These are phyloP conservation scores for Ilyonectria robusta DNA, from an alignment of 2,329 filamentous ascomycete species.

Conservation along the genomic window DNA sequence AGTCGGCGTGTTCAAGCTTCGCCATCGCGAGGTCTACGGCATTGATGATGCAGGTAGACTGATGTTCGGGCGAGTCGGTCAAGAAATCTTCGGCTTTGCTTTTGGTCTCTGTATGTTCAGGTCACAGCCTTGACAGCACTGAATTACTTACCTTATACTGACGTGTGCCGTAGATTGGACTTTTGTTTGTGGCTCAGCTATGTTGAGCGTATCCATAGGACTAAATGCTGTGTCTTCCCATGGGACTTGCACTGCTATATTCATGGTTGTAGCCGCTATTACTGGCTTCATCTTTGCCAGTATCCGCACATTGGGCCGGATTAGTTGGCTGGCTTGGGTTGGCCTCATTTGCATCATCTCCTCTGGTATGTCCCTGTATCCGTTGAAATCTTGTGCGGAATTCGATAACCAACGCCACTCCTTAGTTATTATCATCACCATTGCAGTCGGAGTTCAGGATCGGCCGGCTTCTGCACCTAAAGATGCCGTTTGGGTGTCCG, in stretches of 20 bases:
- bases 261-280: slow-evolving; percentile 54
- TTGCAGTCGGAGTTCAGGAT: slow-evolving; percentile 36
- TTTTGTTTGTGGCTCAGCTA: slow-evolving; percentile 33
- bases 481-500: slow-evolving; percentile 42
- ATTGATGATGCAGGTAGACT: slow-evolving; percentile 65
- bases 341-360: neutral
- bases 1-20: slow-evolving; percentile 64
- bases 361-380: slow-evolving; percentile 26
- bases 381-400: neutral
- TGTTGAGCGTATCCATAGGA: slow-evolving; percentile 55
- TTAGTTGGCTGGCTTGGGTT: slow-evolving; percentile 52
- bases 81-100: slow-evolving; percentile 55
- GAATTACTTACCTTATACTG: neutral
- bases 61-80: slow-evolving; percentile 61
- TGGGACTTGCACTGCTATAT: slow-evolving; percentile 57
- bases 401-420: neutral
- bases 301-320: slow-evolving; percentile 50
- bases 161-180: neutral
- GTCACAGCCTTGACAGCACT: neutral
- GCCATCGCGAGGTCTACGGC: slow-evolving; percentile 64
- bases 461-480: slow-evolving; percentile 32
- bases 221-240: slow-evolving; percentile 58
- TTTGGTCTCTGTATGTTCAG: slow-evolving; percentile 51
- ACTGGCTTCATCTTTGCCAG: slow-evolving; percentile 50
- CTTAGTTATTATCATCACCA: slow-evolving; percentile 31